These are phyloP conservation scores for Epichloe festucae DNA, from an alignment of 2,329 filamentous ascomycete species.

Conservation along the genomic window DNA sequence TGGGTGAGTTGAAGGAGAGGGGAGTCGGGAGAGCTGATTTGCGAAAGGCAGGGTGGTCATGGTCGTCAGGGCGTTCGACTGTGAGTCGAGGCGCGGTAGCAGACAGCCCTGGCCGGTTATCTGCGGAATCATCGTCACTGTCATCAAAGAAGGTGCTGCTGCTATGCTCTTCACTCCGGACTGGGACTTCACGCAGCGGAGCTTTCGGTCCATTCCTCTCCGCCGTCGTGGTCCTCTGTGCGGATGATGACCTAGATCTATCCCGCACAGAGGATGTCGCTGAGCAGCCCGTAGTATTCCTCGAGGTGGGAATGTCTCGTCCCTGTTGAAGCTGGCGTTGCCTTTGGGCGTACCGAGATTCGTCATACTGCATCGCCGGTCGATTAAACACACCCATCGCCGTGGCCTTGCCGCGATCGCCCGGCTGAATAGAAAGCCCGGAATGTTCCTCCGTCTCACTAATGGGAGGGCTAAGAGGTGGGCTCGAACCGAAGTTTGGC, in stretches of 20 bases:
- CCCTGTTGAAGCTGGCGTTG: conserved; percentile 71
- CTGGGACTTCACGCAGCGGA: conserved; percentile 15
- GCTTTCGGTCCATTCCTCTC: conserved; percentile 20
- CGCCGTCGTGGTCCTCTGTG: conserved; percentile 20
- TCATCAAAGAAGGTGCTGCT: conserved; percentile 31
- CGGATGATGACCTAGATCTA: conserved; percentile 35
- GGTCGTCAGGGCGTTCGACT: conserved; percentile 36
- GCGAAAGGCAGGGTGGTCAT: conserved; percentile 42
- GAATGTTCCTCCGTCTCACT: conserved; percentile 60
- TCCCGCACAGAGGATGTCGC: conserved; percentile 25
- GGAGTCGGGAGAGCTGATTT: conserved; percentile 31
- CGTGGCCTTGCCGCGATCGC: conserved; percentile 71
- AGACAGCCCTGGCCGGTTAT: conserved; percentile 5
- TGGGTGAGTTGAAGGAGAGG: conserved; percentile 20
- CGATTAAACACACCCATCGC: conserved; percentile 53
- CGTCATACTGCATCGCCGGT: conserved; percentile 64
- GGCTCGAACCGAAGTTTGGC: conserved; percentile 19
- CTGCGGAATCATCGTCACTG: conserved; percentile 24
- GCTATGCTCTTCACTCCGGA: conserved; percentile 19
- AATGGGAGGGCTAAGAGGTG: conserved; percentile 40
- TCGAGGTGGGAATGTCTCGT: conserved; percentile 45
- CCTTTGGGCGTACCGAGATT: conserved; percentile 70
- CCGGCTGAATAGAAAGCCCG: conserved; percentile 54
- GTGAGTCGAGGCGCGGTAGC: conserved; percentile 22
- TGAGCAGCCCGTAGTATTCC: conserved; percentile 34